A percentile compares a stretch with the other conserved stretches of the same genome.
These are phyloP conservation scores for Aspergillus fijiensis DNA, from an alignment of 2,329 filamentous ascomycete species.

Conservation along the genomic window DNA sequence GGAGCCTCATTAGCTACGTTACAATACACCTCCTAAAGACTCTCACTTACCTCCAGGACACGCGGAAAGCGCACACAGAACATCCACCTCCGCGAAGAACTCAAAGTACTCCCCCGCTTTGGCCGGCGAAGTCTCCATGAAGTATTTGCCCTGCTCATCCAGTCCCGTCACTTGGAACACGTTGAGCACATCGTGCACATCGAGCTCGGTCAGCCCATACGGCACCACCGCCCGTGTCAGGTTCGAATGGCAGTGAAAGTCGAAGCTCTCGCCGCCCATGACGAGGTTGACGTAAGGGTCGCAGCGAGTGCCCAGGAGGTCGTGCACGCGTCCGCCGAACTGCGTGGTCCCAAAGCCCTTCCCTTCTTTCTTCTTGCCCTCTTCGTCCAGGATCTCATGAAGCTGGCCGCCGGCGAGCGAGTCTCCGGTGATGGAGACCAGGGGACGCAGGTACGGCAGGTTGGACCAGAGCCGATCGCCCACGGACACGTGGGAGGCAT, in stretches of 20 bases:
- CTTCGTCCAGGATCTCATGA: slow-evolving; percentile 36
- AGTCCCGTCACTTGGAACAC: slow-evolving; percentile 82
- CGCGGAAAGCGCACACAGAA: slow-evolving; percentile 65
- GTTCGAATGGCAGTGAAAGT: slow-evolving; percentile 84
- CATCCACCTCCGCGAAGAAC: slow-evolving; percentile 76
- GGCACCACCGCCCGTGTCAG: slow-evolving; percentile 70
- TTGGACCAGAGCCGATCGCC: slow-evolving; percentile 76
- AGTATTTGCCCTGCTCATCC: slow-evolving; percentile 70
- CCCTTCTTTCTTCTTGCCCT: slow-evolving; percentile 31
- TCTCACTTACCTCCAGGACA: slow-evolving; percentile 64
- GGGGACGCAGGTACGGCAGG: slow-evolving; percentile 72
- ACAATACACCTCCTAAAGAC: not conserved
- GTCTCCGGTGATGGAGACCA: slow-evolving; percentile 70
- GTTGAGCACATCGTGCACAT: slow-evolving; percentile 84
- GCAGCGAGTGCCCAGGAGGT: slow-evolving; percentile 77
- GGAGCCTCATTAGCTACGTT: slow-evolving; percentile 16
- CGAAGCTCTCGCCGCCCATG: slow-evolving; percentile 68
- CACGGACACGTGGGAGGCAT: slow-evolving; percentile 70
- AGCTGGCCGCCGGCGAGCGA: slow-evolving; percentile 52
- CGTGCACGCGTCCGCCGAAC: slow-evolving; percentile 69
- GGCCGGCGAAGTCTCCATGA: slow-evolving; percentile 60
- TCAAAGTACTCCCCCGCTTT: slow-evolving; percentile 60
- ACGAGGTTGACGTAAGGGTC: slow-evolving; percentile 81
- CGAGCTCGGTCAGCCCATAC: slow-evolving; percentile 66
- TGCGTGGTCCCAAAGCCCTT: slow-evolving; percentile 41